phyloP scores from a whole-genome alignment of 345 rosid species.

The Boechera retrofracta region DNA sequence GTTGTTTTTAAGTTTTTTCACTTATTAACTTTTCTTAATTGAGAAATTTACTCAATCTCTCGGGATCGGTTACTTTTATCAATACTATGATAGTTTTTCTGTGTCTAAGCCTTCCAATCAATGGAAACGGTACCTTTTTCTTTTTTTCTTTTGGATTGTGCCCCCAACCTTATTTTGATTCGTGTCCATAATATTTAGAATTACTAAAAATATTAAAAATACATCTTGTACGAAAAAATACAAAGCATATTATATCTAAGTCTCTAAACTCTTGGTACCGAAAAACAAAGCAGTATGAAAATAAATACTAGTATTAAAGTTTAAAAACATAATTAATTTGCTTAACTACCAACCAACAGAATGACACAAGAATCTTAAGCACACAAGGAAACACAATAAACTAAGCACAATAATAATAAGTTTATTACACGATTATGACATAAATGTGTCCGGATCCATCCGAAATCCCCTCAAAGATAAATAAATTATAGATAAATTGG shows the following conservation, averaged over 20 bases:
- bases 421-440: slow-evolving; percentile 39
- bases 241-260: not conserved
- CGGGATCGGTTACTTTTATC: slow-evolving; percentile 30
- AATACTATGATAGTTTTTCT: slow-evolving; percentile 6
- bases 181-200: not conserved
- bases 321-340: not conserved
- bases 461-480: not conserved
- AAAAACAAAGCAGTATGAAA: not conserved
- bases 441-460: slow-evolving; percentile 31
- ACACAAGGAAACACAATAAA: slow-evolving; percentile 31
- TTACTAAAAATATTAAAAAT: not conserved
- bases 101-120: not conserved
- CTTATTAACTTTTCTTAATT: slow-evolving; percentile 9
- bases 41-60: slow-evolving; percentile 29
- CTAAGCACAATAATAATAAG: slow-evolving; percentile 11
- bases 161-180: slow-evolving; percentile 5
- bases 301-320: not conserved
- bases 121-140: not conserved
- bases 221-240: not conserved
- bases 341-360: slow-evolving; percentile 33
- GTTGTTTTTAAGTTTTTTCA: not conserved
- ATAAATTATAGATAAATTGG: not conserved
- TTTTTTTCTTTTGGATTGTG: not conserved
- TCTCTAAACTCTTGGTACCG: not conserved
- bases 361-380: slow-evolving; percentile 31